Evolutionary conservation across 768 basidiomycete species (phyloP), one percentile per base, ranked within the genome.

Genomic region (Boletus barrowsii): DNA sequence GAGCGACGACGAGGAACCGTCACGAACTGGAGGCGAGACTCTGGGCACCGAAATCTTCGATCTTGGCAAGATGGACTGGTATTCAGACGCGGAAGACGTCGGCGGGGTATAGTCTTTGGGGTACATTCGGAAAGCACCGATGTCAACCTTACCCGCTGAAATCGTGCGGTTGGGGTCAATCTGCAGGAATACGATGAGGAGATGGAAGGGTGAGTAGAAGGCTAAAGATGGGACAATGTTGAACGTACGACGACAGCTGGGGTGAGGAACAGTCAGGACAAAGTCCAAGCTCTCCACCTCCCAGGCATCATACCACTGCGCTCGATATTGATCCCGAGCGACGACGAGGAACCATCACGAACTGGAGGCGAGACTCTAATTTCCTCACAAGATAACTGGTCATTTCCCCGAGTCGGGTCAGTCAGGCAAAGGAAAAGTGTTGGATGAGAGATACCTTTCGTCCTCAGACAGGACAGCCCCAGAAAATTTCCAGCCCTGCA

Each of bases 31-130:
- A n/a, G n/a, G n/a, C n/a, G n/a, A n/a, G n/a, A n/a, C n/a, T n/a
- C n/a, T 99, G 97, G 5, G 98, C 97, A 70, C 97, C 97, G 66
- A 99, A 99, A 69, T 99, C 97, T 71, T 98, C 97, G 55, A 99
- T 95, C 78, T 99, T 99, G 76, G 81, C 85, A 37, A 97, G 80
- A 98, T 98, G 45, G 90, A 93, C 69, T 99, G 96, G 64, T 98
- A 98, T 69, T 95, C 90, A 24, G 90, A 89, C 3, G 86, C 71
- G 2, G 82, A 73, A 1, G 77, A 78, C 45, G 76, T 78, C 0
- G 90, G 84, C 3, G 96, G 94, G 2, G 87, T 93, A 73, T 97
- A 97, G 63, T 87, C 88, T 76, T 93, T 92, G 4, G 97, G 97
- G 69, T 92, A 99, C 1, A 96, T 98, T 55, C 97, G 81, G 82